Percentiles rank a stretch among this genome's conserved stretches.
Conservation (phyloP, 139 green algal genomes). For the Dunaliella sp. region DNA sequence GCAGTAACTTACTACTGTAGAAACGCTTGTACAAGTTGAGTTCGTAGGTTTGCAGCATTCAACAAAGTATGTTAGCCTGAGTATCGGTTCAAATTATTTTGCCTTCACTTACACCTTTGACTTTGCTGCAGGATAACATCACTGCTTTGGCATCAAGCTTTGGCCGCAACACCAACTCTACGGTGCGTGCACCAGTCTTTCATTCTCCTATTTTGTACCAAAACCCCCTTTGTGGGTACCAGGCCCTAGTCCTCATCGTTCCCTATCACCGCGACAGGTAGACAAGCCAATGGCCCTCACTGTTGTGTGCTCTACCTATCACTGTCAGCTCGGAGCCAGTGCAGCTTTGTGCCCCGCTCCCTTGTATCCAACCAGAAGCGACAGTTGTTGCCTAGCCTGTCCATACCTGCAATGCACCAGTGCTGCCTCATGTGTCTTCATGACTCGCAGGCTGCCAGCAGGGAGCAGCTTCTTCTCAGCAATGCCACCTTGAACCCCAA, state of each 20-base stretch:
- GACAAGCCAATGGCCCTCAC: background rate
- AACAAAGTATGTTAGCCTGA: no score
- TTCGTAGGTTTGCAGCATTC: no score
- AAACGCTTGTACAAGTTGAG: background rate
- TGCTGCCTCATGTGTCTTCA: no score
- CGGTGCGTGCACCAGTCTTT: background rate
- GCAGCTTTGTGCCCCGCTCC: no score
- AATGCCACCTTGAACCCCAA: background rate
- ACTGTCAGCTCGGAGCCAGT: no score
- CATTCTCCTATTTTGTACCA: background rate
- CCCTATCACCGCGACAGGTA: background rate
- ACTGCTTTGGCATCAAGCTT: slow-evolving; percentile 6
- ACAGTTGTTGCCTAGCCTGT: no score
- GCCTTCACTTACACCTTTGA: no score
- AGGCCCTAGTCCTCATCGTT: no score
- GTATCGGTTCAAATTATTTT: no score
- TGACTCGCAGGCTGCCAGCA: background rate
- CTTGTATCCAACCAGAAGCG: no score
- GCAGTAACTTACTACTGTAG: background rate
- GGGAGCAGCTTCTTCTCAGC: background rate
- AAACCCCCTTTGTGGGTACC: background rate
- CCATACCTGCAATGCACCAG: no score
- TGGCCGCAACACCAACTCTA: background rate
- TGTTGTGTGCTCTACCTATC: background rate
- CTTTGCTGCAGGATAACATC: slow-evolving; percentile 22